phyloP scores from a whole-genome alignment of 139 green algal genomes.

The Diplosphaera chodatii region DNA sequence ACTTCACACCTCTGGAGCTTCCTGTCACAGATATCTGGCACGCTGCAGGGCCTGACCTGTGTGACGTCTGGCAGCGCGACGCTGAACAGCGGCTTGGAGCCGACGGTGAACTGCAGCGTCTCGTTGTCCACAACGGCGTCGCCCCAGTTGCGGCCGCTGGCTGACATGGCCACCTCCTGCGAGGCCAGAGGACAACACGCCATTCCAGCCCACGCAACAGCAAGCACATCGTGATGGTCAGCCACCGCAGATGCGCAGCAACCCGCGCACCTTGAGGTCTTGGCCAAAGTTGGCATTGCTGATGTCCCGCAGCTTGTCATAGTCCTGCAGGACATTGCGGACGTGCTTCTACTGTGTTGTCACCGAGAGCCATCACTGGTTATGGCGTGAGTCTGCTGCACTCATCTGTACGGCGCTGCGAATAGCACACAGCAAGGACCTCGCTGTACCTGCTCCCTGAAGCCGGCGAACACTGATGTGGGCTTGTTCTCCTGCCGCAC shows the following conservation, averaged over 20 bases:
- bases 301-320: conserved; percentile 25
- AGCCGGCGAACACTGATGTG: conserved; percentile 64
- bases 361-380: too few relatives aligned
- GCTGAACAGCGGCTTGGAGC: conserved; percentile 68
- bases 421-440: too few relatives aligned
- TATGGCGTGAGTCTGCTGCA: too few relatives aligned
- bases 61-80: conserved; percentile 79
- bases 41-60: too few relatives aligned
- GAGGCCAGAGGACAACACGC: too few relatives aligned
- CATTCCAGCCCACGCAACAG: too few relatives aligned
- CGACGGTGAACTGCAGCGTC: conserved; percentile 72
- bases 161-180: conserved; percentile 20
- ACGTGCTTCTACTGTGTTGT: too few relatives aligned
- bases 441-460: too few relatives aligned
- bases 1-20: too few relatives aligned
- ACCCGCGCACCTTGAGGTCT: conserved; percentile 3
- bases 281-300: conserved; percentile 14
- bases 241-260: not conserved
- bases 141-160: conserved; percentile 71
- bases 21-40: too few relatives aligned
- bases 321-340: conserved; percentile 29
- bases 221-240: too few relatives aligned
- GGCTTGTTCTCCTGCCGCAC: conserved; percentile 35
- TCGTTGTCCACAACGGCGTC: conserved; percentile 45
- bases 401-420: too few relatives aligned